Base-by-base conservation (phyloP, 2,329 filamentous ascomycete species). In the Orbilia ellipsospora region DNA sequence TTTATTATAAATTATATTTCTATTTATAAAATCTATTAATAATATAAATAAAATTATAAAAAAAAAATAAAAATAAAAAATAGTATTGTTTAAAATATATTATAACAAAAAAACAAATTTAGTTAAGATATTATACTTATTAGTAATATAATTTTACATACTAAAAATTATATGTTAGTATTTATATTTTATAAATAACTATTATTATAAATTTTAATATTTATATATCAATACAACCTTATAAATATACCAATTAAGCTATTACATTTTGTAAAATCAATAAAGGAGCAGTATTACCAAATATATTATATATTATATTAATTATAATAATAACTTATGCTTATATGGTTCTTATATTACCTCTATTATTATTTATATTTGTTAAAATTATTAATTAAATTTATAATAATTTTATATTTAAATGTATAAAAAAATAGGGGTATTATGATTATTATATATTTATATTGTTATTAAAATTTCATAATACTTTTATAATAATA, bases 21-120 rank as follows among this genome's bases (percentile, higher is more conserved):
- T 52, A 52, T 52, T 4, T 15, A 18, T 15, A 52, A 52, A 23
- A 10, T 52, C 18, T n/a, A n/a, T 18, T 52, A 52, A 52, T 15
- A 2, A 55, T 55, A 23, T 2, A 23, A 52, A 52, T 52, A n/a
- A 52, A 52, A 52, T n/a, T 52, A 23, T 23, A 23, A 23, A 23
- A 23, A 23, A n/a, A 23, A 23, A 23, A 23, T 23, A n/a, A n/a
- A 23, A 23, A 23, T 23, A 23, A 23, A 23, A 23, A 23, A 23
- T 23, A 23, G 4, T 23, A 23, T 4, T 23, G 4, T n/a, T n/a
- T n/a, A n/a, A n/a, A n/a, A n/a, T n/a, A n/a, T n/a, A n/a, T n/a
- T n/a, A n/a, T n/a, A n/a, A n/a, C n/a, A n/a, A n/a, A n/a, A n/a
- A n/a, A n/a, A n/a, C n/a, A n/a, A n/a, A n/a, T n/a, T n/a, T n/a